A percentile compares a stretch with the other conserved stretches of the same genome.
These are phyloP conservation scores for Coemansia umbellata DNA, from an alignment of 192 early-diverging fungal genomes.

Conservation along the genomic window DNA sequence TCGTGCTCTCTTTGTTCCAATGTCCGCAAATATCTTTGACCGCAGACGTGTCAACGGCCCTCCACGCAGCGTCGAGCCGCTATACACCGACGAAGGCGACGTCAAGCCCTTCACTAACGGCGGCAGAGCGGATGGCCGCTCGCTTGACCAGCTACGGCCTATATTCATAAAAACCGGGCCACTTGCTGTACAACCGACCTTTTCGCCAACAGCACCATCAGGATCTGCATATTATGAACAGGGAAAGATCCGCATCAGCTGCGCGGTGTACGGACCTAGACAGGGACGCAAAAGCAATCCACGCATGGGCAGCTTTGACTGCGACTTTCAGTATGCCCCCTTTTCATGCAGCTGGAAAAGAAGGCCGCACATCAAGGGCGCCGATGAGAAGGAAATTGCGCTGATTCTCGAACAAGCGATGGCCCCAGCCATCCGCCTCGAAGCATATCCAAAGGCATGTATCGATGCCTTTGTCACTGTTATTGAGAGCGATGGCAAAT, in stretches of 20 bases:
- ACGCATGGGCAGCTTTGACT: conserved; percentile 40
- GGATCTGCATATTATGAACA: conserved; percentile 53
- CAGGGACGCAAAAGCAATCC: conserved; percentile 41
- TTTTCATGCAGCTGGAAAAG: conserved; percentile 48
- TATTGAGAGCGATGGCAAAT: conserved; percentile 52
- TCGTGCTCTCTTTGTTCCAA: not conserved
- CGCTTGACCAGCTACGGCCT: conserved; percentile 36
- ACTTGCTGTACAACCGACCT: conserved; percentile 13
- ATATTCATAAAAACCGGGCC: conserved; percentile 47
- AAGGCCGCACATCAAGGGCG: conserved; percentile 25
- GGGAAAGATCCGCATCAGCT: conserved; percentile 49
- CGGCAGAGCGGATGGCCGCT: conserved; percentile 23
- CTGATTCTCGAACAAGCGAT: conserved; percentile 44
- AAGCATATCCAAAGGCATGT: conserved; percentile 49
- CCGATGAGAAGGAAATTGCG: conserved; percentile 50
- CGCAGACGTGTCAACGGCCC: conserved; percentile 48
- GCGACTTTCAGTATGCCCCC: conserved; percentile 51
- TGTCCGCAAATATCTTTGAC: conserved; percentile 37
- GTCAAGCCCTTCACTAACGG: conserved; percentile 9
- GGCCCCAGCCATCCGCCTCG: conserved; percentile 48
- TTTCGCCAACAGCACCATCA: conserved; percentile 30
- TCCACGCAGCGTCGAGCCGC: conserved; percentile 46
- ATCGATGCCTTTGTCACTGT: conserved; percentile 52
- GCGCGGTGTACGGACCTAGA: conserved; percentile 50
- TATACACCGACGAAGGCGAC: conserved; percentile 10